phyloP scores from a whole-genome alignment of 257 asterid species.

The Gentiana dahurica region DNA sequence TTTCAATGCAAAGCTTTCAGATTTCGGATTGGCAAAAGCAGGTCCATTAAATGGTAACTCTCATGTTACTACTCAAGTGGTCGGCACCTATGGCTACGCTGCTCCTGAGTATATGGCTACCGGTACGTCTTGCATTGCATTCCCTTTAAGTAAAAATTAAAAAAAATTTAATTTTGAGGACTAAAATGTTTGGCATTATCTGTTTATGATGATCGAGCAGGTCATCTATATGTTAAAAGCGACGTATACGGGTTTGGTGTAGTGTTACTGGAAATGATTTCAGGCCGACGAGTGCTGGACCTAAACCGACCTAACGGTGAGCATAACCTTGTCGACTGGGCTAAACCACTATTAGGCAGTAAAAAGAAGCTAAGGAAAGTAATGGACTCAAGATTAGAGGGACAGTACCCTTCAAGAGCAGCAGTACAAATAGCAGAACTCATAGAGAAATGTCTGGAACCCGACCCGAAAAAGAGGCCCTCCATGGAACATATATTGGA shows the following conservation, averaged over 20 bases:
- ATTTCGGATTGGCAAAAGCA: constrained; percentile 86
- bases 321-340: constrained; percentile 67
- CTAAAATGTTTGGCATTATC: no score
- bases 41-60: constrained; percentile 72
- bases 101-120: constrained; percentile 91
- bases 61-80: constrained; percentile 62
- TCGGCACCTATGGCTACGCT: constrained; percentile 84
- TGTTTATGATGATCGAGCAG: constrained; percentile 15
- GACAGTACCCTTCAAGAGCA: constrained; percentile 48
- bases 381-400: constrained; percentile 55
- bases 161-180: no score
- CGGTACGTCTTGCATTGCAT: constrained; percentile 19
- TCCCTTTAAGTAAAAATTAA: neutral
- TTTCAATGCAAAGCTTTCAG: constrained; percentile 70
- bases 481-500: constrained; percentile 42
- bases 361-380: constrained; percentile 47
- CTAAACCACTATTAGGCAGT: constrained; percentile 44
- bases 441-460: constrained; percentile 42
- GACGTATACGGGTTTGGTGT: constrained; percentile 91
- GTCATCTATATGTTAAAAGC: constrained; percentile 79
- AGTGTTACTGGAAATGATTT: constrained; percentile 54
- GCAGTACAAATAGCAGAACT: constrained; percentile 30
- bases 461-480: constrained; percentile 66
- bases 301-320: constrained; percentile 46
- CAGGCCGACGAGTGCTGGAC: constrained; percentile 61